Conservation (phyloP, 768 basidiomycete species). For the Naganishia kalamii region DNA sequence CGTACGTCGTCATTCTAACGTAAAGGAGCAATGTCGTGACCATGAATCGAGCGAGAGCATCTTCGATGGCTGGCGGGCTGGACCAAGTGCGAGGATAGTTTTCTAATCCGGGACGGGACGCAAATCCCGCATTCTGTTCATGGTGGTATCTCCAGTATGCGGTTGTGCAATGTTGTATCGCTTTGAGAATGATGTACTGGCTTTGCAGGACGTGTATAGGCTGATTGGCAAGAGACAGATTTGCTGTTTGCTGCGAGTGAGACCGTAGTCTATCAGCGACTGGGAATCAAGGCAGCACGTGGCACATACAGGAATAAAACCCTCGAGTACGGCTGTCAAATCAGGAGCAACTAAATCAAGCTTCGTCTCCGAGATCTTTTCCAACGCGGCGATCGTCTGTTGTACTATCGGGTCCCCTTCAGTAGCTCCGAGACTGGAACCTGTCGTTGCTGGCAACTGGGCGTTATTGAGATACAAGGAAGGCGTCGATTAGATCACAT, state of each 20-base stretch:
- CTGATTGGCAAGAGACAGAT: constrained; percentile 34
- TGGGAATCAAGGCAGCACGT: constrained; percentile 10
- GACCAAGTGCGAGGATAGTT: constrained; percentile 51
- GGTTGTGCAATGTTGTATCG: constrained; percentile 68
- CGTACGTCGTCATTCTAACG: constrained; percentile 61
- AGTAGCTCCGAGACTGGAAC: constrained; percentile 62
- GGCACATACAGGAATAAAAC: constrained; percentile 61
- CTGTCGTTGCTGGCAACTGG: constrained; percentile 81
- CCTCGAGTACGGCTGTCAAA: constrained; percentile 69
- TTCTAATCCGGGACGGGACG: constrained; percentile 28
- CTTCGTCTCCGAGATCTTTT: constrained; percentile 70
- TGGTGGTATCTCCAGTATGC: constrained; percentile 62
- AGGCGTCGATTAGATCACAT: neutral
- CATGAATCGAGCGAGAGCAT: constrained; percentile 71
- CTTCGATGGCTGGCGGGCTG: constrained; percentile 70
- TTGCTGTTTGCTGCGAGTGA: constrained; percentile 14
- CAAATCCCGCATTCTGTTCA: constrained; percentile 41
- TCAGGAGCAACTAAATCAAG: constrained; percentile 74
- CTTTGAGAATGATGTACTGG: constrained; percentile 76
- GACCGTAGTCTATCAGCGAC: neutral
- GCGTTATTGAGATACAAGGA: neutral
- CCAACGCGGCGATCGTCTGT: constrained; percentile 68
- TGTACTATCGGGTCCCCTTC: constrained; percentile 70
- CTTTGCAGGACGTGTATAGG: constrained; percentile 74
- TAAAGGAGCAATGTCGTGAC: constrained; percentile 77